Conservation (phyloP, 805 yeast species). For the Saccharomycopsis javanensis region DNA sequence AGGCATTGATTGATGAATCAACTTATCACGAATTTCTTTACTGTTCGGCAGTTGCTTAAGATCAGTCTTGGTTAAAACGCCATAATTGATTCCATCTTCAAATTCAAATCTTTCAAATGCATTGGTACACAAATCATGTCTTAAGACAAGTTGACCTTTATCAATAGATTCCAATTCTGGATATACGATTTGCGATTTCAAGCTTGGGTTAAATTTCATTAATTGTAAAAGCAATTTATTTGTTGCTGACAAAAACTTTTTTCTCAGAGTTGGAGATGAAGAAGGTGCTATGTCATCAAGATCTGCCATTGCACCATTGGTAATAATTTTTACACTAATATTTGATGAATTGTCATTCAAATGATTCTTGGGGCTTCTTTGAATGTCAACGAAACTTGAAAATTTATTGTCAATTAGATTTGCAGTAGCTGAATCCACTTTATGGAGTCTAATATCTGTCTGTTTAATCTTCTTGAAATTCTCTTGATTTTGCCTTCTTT, state of each 20-base stretch:
- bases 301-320: slow-evolving; percentile 9
- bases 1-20: not conserved
- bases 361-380: not conserved
- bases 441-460: not conserved
- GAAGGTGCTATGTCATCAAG: not conserved
- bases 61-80: slow-evolving; percentile 6
- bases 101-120: not conserved
- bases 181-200: slow-evolving; percentile 14
- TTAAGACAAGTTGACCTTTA: not conserved
- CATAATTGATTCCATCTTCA: slow-evolving; percentile 17
- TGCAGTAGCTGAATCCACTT: not conserved
- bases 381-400: not conserved
- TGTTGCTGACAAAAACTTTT: not conserved
- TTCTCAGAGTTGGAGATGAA: slow-evolving; percentile 8
- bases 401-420: not conserved
- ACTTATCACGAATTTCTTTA: not conserved
- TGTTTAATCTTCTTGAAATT: not conserved
- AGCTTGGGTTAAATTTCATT: slow-evolving; percentile 13
- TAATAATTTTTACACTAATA: slow-evolving; percentile 17
- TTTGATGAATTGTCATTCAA: slow-evolving; percentile 13
- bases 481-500: not conserved
- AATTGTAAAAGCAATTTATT: slow-evolving; percentile 11
- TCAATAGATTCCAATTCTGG: slow-evolving; percentile 8
- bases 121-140: not conserved
- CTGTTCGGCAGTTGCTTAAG: not conserved